Evolutionary conservation across 2,329 filamentous ascomycete genomes (phyloP).

Genomic region (Cercospora brassicicola): DNA sequence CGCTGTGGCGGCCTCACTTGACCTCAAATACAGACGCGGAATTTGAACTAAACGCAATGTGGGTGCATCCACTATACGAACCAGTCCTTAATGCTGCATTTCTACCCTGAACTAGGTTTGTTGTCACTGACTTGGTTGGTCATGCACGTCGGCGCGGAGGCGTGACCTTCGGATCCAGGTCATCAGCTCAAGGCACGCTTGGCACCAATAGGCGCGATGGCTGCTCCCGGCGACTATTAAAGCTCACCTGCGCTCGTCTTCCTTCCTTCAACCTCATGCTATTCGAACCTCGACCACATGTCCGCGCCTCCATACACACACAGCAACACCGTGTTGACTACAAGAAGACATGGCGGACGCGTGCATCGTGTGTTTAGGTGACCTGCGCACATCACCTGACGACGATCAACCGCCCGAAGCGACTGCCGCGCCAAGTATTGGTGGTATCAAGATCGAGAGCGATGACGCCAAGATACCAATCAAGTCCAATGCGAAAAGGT

Average conservation of each 20-base stretch:
- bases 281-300: slow-evolving; percentile 21
- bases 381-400: slow-evolving; percentile 61
- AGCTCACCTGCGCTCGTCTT: slow-evolving; percentile 15
- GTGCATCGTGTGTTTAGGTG: slow-evolving; percentile 71
- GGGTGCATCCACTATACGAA: not conserved
- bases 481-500: slow-evolving; percentile 37
- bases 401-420: slow-evolving; percentile 47
- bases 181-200: not conserved
- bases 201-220: not conserved
- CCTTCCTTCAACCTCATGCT: slow-evolving; percentile 19
- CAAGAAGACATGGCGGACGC: slow-evolving; percentile 59
- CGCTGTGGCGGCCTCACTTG: slow-evolving; percentile 2
- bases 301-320: slow-evolving; percentile 16
- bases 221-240: not conserved
- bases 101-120: not conserved
- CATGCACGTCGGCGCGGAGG: not conserved
- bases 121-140: not conserved
- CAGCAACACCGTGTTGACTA: slow-evolving; percentile 12
- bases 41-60: not conserved
- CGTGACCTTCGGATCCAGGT: not conserved
- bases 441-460: slow-evolving; percentile 24
- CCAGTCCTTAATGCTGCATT: not conserved
- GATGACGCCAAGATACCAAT: slow-evolving; percentile 31
- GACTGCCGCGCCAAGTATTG: slow-evolving; percentile 26
- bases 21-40: not conserved